phyloP scores from a whole-genome alignment of 805 yeast species.

The Myxozyma monticola region DNA sequence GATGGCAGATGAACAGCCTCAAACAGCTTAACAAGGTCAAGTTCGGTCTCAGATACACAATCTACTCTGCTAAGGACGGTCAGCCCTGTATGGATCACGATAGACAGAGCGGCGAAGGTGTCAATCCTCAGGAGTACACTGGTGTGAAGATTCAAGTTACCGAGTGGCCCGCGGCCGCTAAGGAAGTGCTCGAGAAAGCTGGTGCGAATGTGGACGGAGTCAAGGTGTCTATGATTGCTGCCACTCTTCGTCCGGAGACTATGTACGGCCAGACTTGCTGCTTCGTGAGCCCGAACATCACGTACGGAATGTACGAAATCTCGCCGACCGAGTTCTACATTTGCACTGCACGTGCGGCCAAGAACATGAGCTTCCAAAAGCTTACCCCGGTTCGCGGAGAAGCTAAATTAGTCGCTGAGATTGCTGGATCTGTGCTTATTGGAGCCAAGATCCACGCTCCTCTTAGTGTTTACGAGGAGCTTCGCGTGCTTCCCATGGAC shows the following conservation, averaged over 20 bases:
- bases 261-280: conserved; percentile 99
- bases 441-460: conserved; percentile 91
- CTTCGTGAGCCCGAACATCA: conserved; percentile 93
- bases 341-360: conserved; percentile 92
- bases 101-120: conserved; percentile 95
- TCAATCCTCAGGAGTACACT: conserved; percentile 92
- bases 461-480: conserved; percentile 62
- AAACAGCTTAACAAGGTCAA: conserved; percentile 86
- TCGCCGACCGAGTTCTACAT: conserved; percentile 67
- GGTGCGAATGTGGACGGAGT: conserved; percentile 51
- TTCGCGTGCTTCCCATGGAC: conserved; percentile 95
- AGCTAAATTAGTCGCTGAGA: conserved; percentile 56
- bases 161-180: conserved; percentile 59
- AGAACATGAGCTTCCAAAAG: conserved; percentile 95
- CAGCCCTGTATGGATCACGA: conserved; percentile 99
- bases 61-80: conserved; percentile 96
- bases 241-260: conserved; percentile 97
- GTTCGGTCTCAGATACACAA: conserved; percentile 97
- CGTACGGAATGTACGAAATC: conserved; percentile 87
- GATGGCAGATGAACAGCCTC: conserved; percentile 94
- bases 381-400: conserved; percentile 85
- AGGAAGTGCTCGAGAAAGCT: conserved; percentile 45
- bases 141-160: conserved; percentile 81
- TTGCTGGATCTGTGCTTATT: conserved; percentile 72
- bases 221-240: conserved; percentile 84